Evolutionary conservation across 441 rosid species (phyloP).

Genomic region (Isatis lusitanica): DNA sequence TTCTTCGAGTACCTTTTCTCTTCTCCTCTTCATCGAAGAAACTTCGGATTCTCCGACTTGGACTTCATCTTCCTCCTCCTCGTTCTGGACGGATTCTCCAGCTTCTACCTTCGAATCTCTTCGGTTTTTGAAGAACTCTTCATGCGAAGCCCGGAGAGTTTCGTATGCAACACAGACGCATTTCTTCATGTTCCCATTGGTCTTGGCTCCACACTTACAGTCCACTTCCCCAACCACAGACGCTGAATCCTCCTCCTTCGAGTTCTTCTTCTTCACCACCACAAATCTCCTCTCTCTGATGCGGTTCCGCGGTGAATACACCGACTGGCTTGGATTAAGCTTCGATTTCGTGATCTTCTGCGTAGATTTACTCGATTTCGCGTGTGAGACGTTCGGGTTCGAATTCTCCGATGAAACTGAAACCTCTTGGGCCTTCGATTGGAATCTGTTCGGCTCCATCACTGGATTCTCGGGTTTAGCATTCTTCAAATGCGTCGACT

Average conservation of each 20-base stretch:
- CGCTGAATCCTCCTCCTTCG: conserved; percentile 35
- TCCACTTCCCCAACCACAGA: conserved; percentile 31
- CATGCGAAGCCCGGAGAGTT: conserved; percentile 74
- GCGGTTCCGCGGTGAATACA: conserved; percentile 60
- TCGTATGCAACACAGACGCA: conserved; percentile 79
- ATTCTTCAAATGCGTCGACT: conserved; percentile 38
- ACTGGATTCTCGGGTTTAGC: conserved; percentile 38
- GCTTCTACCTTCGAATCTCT: conserved; percentile 25
- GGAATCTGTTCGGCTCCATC: conserved; percentile 44
- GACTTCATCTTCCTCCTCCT: conserved; percentile 14
- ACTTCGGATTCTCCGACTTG: conserved; percentile 36
- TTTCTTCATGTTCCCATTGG: conserved; percentile 46
- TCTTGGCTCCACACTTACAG: conserved; percentile 63
- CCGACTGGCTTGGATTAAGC: conserved; percentile 19
- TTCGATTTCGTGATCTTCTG: conserved; percentile 39
- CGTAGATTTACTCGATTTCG: conserved; percentile 40
- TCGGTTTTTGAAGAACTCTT: conserved; percentile 55
- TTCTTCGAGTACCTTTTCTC: conserved; percentile 69
- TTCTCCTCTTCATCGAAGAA: conserved; percentile 69
- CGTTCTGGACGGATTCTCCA: conserved; percentile 31
- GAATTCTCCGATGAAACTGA: conserved; percentile 53
- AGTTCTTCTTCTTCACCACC: conserved; percentile 63
- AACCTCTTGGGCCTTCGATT: conserved; percentile 35
- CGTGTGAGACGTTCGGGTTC: conserved; percentile 56
- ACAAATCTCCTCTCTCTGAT: conserved; percentile 77